Conservation (phyloP, 179 eudicot genomes). For the Gypsophila paniculata region DNA sequence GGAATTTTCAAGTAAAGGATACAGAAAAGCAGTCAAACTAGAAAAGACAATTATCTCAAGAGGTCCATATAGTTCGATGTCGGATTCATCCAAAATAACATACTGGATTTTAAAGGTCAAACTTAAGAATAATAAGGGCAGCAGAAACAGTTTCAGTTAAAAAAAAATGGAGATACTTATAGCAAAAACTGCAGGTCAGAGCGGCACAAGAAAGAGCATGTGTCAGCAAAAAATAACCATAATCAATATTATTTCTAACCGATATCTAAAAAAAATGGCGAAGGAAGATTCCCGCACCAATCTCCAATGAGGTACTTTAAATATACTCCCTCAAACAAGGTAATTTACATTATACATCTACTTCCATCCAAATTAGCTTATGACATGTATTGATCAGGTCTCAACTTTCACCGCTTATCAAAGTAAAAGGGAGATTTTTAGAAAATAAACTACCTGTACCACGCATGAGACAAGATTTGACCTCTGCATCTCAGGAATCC, state of each 20-base stretch:
- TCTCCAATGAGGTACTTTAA: background rate
- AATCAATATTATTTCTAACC: background rate
- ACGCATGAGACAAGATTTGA: conserved; percentile 88
- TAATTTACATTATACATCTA: background rate
- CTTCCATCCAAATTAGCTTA: background rate
- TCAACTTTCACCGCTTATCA: background rate
- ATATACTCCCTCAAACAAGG: background rate
- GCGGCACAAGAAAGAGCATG: background rate
- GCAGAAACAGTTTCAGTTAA: too few relatives aligned
- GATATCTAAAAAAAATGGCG: background rate
- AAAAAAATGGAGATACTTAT: background rate
- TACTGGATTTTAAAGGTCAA: too few relatives aligned
- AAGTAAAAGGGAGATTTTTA: background rate
- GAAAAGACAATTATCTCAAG: background rate
- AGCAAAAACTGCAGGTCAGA: background rate
- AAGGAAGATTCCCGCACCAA: background rate
- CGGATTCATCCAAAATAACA: too few relatives aligned
- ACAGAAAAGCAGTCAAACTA: too few relatives aligned
- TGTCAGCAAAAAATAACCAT: background rate
- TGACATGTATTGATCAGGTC: background rate
- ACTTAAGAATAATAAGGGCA: too few relatives aligned
- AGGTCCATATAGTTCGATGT: background rate
- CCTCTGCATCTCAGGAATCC: conserved; percentile 98
- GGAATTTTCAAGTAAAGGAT: background rate
- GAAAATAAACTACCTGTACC: conserved; percentile 57